Evolutionary conservation across 805 yeast genomes (phyloP), one percentile per base, ranked within the genome.

Genomic region (Metschnikowia koreensis): DNA sequence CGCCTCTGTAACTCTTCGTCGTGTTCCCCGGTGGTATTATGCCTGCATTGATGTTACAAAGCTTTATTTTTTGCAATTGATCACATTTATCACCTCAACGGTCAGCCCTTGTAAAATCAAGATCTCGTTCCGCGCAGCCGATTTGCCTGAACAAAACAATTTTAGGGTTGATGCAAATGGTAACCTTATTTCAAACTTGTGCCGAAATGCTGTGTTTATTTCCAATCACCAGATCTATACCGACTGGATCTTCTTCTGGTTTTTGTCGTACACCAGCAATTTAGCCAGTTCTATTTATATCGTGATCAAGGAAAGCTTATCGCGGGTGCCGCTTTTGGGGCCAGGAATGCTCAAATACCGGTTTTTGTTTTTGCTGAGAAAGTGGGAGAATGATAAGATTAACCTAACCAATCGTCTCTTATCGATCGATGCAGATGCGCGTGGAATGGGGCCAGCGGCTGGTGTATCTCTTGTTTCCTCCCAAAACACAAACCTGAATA

Each of bases 161-260:
- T 53, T 50, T 60, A 48, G 51, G 53, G 59, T 53, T 17, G 60
- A 56, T 36, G 41, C 37, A 22, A 60, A 49, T 10, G 66, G 65
- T n/a, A 56, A 61, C 41, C 49, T 61, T 61, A 60, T 36, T 50
- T 54, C 47, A 54, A 52, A 59, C 11, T 60, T 85, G 41, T 66
- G 74, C 7, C 80, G 80, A 17, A 77, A 83, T 38, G 77, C 88
- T 0, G 77, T 93, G 1, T 66, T 86, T 43, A 84, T 92, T 36
- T 82, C 94, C n/a, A 93, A 93, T 65, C 98, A 93, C 68, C 97
- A 92, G 70, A 86, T 93, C 26, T 93, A 93, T 66, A 83, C 93
- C 3, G 99, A 93, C 66, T 93, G 99, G 99, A 76, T 87, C 10
- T 91, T 81, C 60, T 59, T 90, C 50, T 93, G 99, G 99, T 93